Base-by-base conservation (phyloP, 257 asterid genomes). In the Solanum megistacrolobum region DNA sequence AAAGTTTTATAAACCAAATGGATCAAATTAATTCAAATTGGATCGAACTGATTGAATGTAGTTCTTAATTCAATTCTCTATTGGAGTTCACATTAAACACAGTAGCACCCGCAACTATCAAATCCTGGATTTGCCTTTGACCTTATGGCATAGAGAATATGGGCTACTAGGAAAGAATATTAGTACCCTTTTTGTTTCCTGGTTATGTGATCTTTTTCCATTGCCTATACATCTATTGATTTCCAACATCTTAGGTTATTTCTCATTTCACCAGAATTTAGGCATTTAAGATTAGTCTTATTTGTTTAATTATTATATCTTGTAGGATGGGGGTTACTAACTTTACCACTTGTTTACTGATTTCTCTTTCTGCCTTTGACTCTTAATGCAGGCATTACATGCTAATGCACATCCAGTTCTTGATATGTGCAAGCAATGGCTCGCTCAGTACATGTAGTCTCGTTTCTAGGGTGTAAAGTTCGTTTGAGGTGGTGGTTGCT, bases 371-470 rank as follows among this genome's bases (percentile, higher is more conserved):
- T 79, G 66, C n/a, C 66, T 43, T 76, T n/a, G 84, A 41, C 66
- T 76, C 34, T 55, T 46, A 65, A 52, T 89, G 93, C 95, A 94
- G 98, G 99, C 99, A 71, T 89, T 96, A 87, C 99, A 96, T 93
- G 98, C 99, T 87, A 96, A 94, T 90, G 98, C 99, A 84, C 97
- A 95, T 88, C 98, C 98, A 66, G 99, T 96, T 92, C 98, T 96
- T 85, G 99, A 96, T 88, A 94, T 96, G 99, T 95, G 99, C 94
- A 95, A 95, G 89, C 99, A 96, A 88, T 96, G 99, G 99, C 88
- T 96, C 92, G 94, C 98, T 62, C 98, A 95, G 90, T 96, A 95
- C 92, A 96, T 95, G 98, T 96, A 93, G 92, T 83, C 72, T 25
- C 76, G 41, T 48, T 87, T 84, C 43, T 76, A 87, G 84, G 83